Evolutionary conservation across 768 basidiomycete species (phyloP), one percentile per base, ranked within the genome.

Genomic region (Lactarius vividus): DNA sequence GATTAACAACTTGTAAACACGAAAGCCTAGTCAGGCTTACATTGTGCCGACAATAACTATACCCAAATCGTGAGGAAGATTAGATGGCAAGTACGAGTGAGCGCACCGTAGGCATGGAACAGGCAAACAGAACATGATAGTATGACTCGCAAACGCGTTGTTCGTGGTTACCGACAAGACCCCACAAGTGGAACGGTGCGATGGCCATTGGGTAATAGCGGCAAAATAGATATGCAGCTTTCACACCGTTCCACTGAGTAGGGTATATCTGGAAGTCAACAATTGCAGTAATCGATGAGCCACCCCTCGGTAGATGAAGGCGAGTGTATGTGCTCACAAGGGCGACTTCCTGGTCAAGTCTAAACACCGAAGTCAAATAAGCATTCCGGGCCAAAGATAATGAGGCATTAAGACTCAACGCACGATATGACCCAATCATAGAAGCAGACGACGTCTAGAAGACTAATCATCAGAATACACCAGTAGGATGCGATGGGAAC

Each of bases 381-480:
- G 16, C n/a, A n/a, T n/a, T n/a, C n/a, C n/a, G n/a, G n/a, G 40
- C 8, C 33, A 2, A 39, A 31, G 31, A 2, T 31, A 6, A 56
- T 29, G 42, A 59, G 52, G 60, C 1, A 6, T 46, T 3, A 49
- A 31, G 20, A 37, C 31, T 52, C n/a, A 11, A 69, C 69, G 63
- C n/a, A 70, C 69, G 60, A 61, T 28, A 62, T 64, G 42, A 70
- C n/a, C 69, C 69, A 70, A 55, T 70, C 69, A 63, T 70, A 70
- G 40, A 70, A 57, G 16, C 64, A 56, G 37, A 70, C 16, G 15
- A 57, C 49, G 26, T 69, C 69, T 70, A 33, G 9, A 15, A 37
- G 11, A 35, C 3, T 3, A 33, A 61, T 59, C 13, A 46, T 53
- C 33, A 58, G 44, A 7, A 23, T 5, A 9, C 39, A 29, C 42